A percentile compares a stretch with the other conserved stretches of the same genome.
Evolutionary conservation across 805 yeast species (phyloP).

Genomic region (Hanseniaspora thailandica): DNA sequence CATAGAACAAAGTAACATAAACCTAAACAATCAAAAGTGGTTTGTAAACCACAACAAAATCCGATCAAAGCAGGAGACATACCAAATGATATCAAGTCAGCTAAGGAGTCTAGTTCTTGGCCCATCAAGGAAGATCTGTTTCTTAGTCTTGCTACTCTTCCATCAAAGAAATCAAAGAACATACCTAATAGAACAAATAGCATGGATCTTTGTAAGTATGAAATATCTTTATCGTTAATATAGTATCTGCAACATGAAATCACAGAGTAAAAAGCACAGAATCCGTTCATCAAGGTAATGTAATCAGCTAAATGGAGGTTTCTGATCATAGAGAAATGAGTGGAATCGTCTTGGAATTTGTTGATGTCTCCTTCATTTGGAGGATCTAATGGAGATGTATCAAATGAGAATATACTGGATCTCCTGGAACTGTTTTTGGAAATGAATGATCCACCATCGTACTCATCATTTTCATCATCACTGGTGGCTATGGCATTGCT

Average conservation of each 20-base stretch:
- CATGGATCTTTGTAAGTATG: constrained; percentile 77
- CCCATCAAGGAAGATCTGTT: constrained; percentile 89
- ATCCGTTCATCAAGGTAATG: constrained; percentile 88
- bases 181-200: constrained; percentile 81
- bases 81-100: constrained; percentile 88
- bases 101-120: constrained; percentile 92
- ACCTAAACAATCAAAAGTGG: constrained; percentile 66
- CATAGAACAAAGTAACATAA: constrained; percentile 80
- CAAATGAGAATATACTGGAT: constrained; percentile 43
- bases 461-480: constrained; percentile 7
- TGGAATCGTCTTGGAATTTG: constrained; percentile 67
- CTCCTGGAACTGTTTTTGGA: constrained; percentile 40
- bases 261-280: constrained; percentile 84
- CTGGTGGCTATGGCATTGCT: constrained; percentile 12
- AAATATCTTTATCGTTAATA: constrained; percentile 44
- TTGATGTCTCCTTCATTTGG: constrained; percentile 68
- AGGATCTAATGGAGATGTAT: constrained; percentile 50
- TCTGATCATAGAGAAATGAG: constrained; percentile 78
- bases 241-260: constrained; percentile 72
- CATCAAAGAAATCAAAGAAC: constrained; percentile 93
- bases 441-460: not conserved
- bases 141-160: constrained; percentile 90
- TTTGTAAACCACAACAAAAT: constrained; percentile 77
- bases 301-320: constrained; percentile 91
- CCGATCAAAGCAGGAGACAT: constrained; percentile 93